These are phyloP conservation scores for Esteya vermicola DNA, from an alignment of 2,329 filamentous ascomycete genomes.

Conservation along the genomic window DNA sequence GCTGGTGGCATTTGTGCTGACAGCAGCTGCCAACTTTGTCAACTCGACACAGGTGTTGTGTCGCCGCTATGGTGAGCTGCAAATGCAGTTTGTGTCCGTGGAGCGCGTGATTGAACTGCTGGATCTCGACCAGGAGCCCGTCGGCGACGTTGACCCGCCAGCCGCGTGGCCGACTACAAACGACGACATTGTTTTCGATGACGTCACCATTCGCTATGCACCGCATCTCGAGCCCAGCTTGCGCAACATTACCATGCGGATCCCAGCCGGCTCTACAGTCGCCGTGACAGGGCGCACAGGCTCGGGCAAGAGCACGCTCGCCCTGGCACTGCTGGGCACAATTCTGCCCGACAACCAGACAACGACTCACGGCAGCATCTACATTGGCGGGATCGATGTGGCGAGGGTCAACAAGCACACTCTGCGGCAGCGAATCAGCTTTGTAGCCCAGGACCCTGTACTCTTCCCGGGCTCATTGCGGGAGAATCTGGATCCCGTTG, in stretches of 20 bases:
- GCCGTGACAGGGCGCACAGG: constrained; percentile 70
- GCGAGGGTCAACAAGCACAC: constrained; percentile 36
- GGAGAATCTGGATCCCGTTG: constrained; percentile 55
- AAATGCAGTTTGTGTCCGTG: constrained; percentile 86
- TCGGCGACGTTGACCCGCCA: constrained; percentile 44
- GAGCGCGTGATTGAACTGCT: constrained; percentile 75
- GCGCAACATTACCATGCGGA: constrained; percentile 51
- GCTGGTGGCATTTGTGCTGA: constrained; percentile 70
- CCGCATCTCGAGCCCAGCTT: constrained; percentile 63
- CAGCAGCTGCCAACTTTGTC: constrained; percentile 57
- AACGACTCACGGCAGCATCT: constrained; percentile 29
- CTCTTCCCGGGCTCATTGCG: constrained; percentile 44
- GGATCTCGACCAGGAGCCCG: constrained; percentile 60
- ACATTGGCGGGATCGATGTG: constrained; percentile 39
- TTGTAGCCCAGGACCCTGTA: constrained; percentile 50
- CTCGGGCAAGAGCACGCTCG: constrained; percentile 72
- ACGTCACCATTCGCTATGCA: constrained; percentile 68
- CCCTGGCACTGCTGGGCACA: constrained; percentile 42
- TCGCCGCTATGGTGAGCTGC: constrained; percentile 66
- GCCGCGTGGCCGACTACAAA: constrained; percentile 60
- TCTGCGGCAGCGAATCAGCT: constrained; percentile 43
- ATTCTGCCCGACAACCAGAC: constrained; percentile 28
- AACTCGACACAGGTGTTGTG: constrained; percentile 59
- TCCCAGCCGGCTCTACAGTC: constrained; percentile 49
- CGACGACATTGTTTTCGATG: constrained; percentile 61